Evolutionary conservation across 345 rosid species (phyloP).

Genomic region (Citrus reticulata): DNA sequence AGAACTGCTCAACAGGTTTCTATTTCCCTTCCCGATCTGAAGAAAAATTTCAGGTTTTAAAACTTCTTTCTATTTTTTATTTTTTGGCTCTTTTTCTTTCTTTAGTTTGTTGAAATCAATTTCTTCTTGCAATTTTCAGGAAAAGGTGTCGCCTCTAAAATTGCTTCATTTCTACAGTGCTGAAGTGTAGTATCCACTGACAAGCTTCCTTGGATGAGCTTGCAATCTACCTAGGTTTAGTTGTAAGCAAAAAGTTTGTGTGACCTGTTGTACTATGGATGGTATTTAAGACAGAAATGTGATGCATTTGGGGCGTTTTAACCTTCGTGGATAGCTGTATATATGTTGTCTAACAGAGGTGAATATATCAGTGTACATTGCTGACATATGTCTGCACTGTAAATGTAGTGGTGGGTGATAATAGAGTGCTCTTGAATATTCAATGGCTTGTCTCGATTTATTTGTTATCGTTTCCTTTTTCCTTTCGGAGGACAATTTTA

Average conservation of each 20-base stretch:
- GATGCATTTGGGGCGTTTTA: conserved; percentile 2
- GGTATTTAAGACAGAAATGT: background rate
- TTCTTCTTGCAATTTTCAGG: conserved; percentile 33
- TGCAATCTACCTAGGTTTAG: conserved; percentile 1
- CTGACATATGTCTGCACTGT: conserved; percentile 25
- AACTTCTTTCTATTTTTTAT: background rate
- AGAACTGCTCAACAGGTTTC: conserved; percentile 80
- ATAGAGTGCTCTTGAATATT: background rate
- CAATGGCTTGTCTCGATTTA: background rate
- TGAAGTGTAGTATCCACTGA: conserved; percentile 15
- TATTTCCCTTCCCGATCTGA: conserved; percentile 51
- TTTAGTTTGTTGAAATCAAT: background rate
- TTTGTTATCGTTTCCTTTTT: background rate
- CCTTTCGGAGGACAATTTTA: background rate
- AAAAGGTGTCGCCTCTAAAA: conserved; percentile 51
- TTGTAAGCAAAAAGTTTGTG: background rate
- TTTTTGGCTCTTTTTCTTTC: background rate
- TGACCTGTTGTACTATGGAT: conserved; percentile 3
- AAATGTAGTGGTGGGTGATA: conserved; percentile 21
- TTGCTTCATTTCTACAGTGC: conserved; percentile 66
- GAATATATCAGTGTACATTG: conserved; percentile 23
- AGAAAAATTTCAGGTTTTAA: conserved; percentile 43
- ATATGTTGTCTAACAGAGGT: conserved; percentile 24
- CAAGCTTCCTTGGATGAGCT: conserved; percentile 7
- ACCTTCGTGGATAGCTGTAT: conserved; percentile 22